Evolutionary conservation across 2,329 filamentous ascomycete species (phyloP), one percentile per base, ranked within the genome.

Genomic region (Pestalotiopsis sp.): DNA sequence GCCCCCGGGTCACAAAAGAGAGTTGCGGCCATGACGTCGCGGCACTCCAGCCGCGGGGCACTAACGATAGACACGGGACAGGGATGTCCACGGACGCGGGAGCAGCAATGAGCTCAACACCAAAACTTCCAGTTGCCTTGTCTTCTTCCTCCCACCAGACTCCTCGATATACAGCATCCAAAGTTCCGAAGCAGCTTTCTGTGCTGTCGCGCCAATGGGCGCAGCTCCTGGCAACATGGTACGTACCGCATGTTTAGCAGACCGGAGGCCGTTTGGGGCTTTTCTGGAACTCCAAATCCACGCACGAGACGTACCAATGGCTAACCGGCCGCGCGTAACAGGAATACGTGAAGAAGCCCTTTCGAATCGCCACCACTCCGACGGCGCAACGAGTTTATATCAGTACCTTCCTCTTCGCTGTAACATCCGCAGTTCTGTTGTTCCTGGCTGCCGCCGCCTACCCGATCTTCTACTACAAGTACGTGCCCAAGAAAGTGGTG

Each of bases 401-500:
- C 57, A 84, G 84, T 68, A 79, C 81, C 1, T 74, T 80, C 17
- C 78, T 89, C 22, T 78, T 87, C 22, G 72, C 80, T 4, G 77
- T 78, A 11, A 77, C 80, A 3, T 83, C 83, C 1, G 69, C 79
- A 2, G 75, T 81, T 7, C 78, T 89, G 66, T 78, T 88, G 26
- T 78, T 79, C 17, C 72, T 86, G 10, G 85, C 86, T 4, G 79
- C 81, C 0, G 69, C 87, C 26, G 82, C 81, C 14, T 88, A 88
- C 38, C 75, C 83, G 2, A 71, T 86, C 2, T 87, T 89, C 71
- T 89, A 88, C 74, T 82, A 84, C 71, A 84, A 82, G 70, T 88
- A 87, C 70, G 79, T 89, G 1, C 87, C 87, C 0, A 82, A 88
- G 70, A 83, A 86, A 72, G 79, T 87, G 59, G 81, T 85, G 20